Evolutionary conservation across 2,329 filamentous ascomycete genomes (phyloP).

Genomic region (Ophidiomyces ophidiicola): DNA sequence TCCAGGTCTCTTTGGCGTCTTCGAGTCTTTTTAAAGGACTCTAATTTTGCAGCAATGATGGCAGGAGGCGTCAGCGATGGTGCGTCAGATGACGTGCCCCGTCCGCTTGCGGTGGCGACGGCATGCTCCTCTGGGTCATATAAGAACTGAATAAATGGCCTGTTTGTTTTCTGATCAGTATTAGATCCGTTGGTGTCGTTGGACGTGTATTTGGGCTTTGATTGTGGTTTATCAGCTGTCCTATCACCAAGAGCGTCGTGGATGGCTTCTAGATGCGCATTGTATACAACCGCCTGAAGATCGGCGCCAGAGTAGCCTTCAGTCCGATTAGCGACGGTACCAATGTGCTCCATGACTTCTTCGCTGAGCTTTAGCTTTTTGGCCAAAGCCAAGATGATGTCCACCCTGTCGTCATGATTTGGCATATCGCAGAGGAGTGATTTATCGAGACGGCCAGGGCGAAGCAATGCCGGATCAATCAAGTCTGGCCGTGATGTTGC

Average conservation of each 20-base stretch:
- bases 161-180: constrained; percentile 21
- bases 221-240: constrained; percentile 31
- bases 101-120: constrained; percentile 34
- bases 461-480: constrained; percentile 83
- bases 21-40: constrained; percentile 61
- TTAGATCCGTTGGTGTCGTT: constrained; percentile 17
- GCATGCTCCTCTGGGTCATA: constrained; percentile 51
- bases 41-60: constrained; percentile 67
- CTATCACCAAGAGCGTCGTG: constrained; percentile 69
- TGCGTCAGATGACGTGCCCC: constrained; percentile 21
- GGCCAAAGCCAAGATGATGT: constrained; percentile 78
- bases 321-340: constrained; percentile 65
- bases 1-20: constrained; percentile 48
- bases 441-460: constrained; percentile 88
- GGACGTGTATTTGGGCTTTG: constrained; percentile 20
- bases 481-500: constrained; percentile 87
- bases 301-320: constrained; percentile 91
- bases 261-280: constrained; percentile 92
- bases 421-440: constrained; percentile 86
- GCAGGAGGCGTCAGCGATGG: constrained; percentile 62
- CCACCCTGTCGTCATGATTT: constrained; percentile 62
- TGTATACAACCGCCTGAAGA: constrained; percentile 87
- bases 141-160: constrained; percentile 65
- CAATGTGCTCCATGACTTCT: constrained; percentile 51
- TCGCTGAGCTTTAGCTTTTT: constrained; percentile 63